Conservation (phyloP, 495 filamentous ascomycete genomes). For the Podospora australis region DNA sequence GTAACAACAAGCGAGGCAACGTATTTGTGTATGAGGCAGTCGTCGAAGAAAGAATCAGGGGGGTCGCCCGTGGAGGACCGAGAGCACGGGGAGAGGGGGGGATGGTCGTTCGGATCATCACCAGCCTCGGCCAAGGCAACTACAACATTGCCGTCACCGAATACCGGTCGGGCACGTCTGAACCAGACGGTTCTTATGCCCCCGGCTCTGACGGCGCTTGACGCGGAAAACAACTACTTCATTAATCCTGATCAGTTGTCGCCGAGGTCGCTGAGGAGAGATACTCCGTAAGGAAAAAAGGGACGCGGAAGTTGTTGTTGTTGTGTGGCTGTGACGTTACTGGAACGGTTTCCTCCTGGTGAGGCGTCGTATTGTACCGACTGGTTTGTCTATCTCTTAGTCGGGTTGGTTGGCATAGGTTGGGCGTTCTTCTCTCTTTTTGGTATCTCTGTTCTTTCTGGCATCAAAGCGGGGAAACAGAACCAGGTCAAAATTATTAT, state of each 20-base stretch:
- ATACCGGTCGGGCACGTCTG: slow-evolving; percentile 32
- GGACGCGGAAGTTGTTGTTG: no score
- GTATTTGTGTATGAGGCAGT: slow-evolving; percentile 22
- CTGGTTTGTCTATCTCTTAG: no score
- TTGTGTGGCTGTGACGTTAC: no score
- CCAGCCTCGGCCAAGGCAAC: no score
- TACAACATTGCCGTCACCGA: slow-evolving; percentile 17
- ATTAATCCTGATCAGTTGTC: neutral
- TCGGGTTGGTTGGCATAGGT: no score
- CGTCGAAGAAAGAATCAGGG: neutral
- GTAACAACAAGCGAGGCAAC: slow-evolving; percentile 16
- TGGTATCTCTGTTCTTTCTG: no score
- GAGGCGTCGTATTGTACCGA: no score
- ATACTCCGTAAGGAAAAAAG: no score
- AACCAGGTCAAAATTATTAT: no score
- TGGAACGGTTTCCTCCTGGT: no score
- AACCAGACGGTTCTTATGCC: slow-evolving; percentile 5
- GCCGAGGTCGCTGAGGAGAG: slow-evolving; percentile 11
- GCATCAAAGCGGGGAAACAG: no score
- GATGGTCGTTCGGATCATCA: slow-evolving; percentile 8
- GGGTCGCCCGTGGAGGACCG: neutral
- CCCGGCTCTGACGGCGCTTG: slow-evolving; percentile 16
- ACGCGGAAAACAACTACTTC: slow-evolving; percentile 24
- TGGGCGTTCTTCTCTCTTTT: no score
- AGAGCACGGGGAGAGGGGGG: slow-evolving; percentile 3